Evolutionary conservation across 2,329 filamentous ascomycete species (phyloP).

Genomic region (Aspergillus ibericus): DNA sequence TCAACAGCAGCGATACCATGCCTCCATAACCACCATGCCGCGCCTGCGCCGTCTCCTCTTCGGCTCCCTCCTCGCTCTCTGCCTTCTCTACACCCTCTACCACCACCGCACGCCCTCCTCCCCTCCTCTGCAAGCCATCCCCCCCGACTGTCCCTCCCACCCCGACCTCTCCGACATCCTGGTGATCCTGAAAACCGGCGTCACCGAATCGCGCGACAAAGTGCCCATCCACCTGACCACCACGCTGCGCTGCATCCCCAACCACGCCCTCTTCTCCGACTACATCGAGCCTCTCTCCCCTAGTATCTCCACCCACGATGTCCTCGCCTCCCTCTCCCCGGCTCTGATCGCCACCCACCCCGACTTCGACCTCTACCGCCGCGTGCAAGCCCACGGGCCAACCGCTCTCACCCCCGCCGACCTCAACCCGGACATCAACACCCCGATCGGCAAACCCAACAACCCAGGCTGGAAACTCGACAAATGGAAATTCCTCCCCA

Average conservation of each 20-base stretch:
- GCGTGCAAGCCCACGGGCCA: conserved; percentile 44
- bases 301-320: conserved; percentile 52
- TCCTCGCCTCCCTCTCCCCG: conserved; percentile 46
- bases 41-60: conserved; percentile 2
- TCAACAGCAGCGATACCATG: not conserved
- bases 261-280: conserved; percentile 61
- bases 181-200: conserved; percentile 52
- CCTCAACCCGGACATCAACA: conserved; percentile 31
- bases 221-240: conserved; percentile 56
- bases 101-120: not conserved
- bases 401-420: conserved; percentile 37
- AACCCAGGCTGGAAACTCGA: conserved; percentile 53
- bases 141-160: conserved; percentile 28
- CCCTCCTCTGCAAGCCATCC: conserved; percentile 2
- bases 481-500: conserved; percentile 58
- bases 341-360: conserved; percentile 37
- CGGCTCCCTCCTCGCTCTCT: not conserved
- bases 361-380: conserved; percentile 53
- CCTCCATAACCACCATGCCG: not conserved
- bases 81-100: not conserved
- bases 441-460: conserved; percentile 39
- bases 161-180: conserved; percentile 40
- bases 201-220: conserved; percentile 57
- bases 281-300: conserved; percentile 51
- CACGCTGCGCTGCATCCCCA: conserved; percentile 55